These are phyloP conservation scores for Psilocybe mexicana DNA, from an alignment of 1,284 basidiomycete species.

Conservation along the genomic window DNA sequence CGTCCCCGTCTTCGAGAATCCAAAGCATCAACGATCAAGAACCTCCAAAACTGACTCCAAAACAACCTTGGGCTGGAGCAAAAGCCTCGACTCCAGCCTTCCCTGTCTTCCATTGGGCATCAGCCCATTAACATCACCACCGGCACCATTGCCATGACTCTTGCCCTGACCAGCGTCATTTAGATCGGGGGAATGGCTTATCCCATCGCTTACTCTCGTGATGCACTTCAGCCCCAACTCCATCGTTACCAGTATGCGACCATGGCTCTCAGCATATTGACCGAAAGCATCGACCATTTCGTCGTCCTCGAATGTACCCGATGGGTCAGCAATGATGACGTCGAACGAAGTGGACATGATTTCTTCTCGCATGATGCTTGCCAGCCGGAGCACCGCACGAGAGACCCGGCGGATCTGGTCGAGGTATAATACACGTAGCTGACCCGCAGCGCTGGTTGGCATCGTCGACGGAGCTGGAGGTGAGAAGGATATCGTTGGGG, in stretches of 20 bases:
- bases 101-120: constrained; percentile 35
- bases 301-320: constrained; percentile 43
- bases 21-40: constrained; percentile 29
- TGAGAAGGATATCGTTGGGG: constrained; percentile 21
- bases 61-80: constrained; percentile 70
- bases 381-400: constrained; percentile 57
- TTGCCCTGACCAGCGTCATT: background rate
- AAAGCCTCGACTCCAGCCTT: constrained; percentile 55
- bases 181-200: constrained; percentile 5
- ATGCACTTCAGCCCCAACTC: constrained; percentile 68
- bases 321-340: constrained; percentile 55
- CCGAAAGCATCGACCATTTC: constrained; percentile 70
- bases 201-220: constrained; percentile 40
- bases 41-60: constrained; percentile 69
- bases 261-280: constrained; percentile 53
- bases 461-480: constrained; percentile 18
- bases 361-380: constrained; percentile 63
- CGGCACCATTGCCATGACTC: background rate
- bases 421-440: constrained; percentile 50
- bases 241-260: constrained; percentile 63
- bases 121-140: constrained; percentile 1
- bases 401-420: constrained; percentile 64
- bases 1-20: background rate
- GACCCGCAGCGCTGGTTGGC: constrained; percentile 19
- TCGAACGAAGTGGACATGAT: constrained; percentile 75